A percentile compares a stretch with the other conserved stretches of the same genome.
phyloP scores from a whole-genome alignment of 352 stramenopile genomes.

The Peronospora farinosa region DNA sequence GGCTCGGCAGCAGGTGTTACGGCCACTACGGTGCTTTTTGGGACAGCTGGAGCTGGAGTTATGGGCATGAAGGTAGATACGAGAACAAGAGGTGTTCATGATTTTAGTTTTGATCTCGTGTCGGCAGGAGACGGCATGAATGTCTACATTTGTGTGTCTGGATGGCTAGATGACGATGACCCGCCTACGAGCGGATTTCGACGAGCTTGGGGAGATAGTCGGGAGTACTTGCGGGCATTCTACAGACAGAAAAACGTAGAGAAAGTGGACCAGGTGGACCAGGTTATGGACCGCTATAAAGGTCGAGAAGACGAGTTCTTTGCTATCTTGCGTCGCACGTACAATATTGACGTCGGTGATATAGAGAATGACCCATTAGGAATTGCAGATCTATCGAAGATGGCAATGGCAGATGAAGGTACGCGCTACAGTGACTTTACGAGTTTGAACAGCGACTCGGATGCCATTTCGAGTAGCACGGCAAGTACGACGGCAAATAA shows the following conservation, averaged over 20 bases:
- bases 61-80: conserved; percentile 77
- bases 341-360: conserved; percentile 36
- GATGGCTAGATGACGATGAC: conserved; percentile 79
- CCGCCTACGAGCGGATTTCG: conserved; percentile 49
- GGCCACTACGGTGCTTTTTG: conserved; percentile 74
- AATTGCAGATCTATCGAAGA: conserved; percentile 29
- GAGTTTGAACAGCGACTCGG: conserved; percentile 33
- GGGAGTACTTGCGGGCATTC: conserved; percentile 71
- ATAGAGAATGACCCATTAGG: conserved; percentile 43
- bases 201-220: conserved; percentile 69
- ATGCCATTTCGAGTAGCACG: conserved; percentile 26
- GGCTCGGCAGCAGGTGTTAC: conserved; percentile 49
- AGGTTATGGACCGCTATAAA: conserved; percentile 75
- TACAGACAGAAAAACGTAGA: conserved; percentile 59
- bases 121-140: conserved; percentile 80
- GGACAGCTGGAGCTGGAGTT: conserved; percentile 67
- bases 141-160: conserved; percentile 83
- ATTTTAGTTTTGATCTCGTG: conserved; percentile 79
- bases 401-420: conserved; percentile 24
- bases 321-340: conserved; percentile 54
- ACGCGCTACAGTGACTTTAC: conserved; percentile 25
- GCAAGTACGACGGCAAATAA: conserved; percentile 3
- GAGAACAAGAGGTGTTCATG: conserved; percentile 62
- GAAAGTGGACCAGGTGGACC: conserved; percentile 77
- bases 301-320: conserved; percentile 84